Conservation (phyloP, 106 monocot genomes). For the Dendrobium nobile region DNA sequence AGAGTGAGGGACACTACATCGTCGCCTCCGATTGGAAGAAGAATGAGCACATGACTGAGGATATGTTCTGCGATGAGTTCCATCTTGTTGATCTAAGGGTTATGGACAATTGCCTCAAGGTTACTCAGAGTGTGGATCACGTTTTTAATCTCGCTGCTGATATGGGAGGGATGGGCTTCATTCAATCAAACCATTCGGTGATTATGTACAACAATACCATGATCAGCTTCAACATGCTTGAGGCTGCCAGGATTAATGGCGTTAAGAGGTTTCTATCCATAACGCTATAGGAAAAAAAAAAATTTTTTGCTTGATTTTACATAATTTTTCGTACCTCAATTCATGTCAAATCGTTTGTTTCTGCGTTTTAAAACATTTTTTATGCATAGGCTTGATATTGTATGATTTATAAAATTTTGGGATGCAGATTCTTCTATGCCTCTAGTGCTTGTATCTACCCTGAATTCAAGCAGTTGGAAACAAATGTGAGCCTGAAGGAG, state of each 20-base stretch:
- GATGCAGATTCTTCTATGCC: conserved; percentile 63
- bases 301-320: neutral
- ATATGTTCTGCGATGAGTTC: conserved; percentile 94
- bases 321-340: neutral
- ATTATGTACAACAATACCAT: conserved; percentile 98
- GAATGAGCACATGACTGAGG: conserved; percentile 91
- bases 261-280: conserved; percentile 60
- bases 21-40: conserved; percentile 98
- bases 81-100: conserved; percentile 79
- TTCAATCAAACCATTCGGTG: conserved; percentile 89
- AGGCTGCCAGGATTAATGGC: conserved; percentile 78
- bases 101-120: conserved; percentile 89
- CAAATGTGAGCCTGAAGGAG: conserved; percentile 90
- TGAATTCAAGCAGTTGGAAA: conserved; percentile 89
- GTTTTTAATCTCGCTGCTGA: conserved; percentile 81
- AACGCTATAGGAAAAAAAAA: neutral
- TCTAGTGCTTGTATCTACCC: conserved; percentile 94
- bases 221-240: conserved; percentile 97
- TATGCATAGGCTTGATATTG: neutral
- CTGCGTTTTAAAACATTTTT: neutral
- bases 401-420: neutral
- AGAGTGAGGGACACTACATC: conserved; percentile 86
- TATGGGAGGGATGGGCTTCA: conserved; percentile 76
- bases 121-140: conserved; percentile 69
- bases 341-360: neutral